Percentiles rank a stretch among this genome's conserved stretches.
Conservation (phyloP, 2,329 filamentous ascomycete genomes). For the Calonectria multiphialidica region DNA sequence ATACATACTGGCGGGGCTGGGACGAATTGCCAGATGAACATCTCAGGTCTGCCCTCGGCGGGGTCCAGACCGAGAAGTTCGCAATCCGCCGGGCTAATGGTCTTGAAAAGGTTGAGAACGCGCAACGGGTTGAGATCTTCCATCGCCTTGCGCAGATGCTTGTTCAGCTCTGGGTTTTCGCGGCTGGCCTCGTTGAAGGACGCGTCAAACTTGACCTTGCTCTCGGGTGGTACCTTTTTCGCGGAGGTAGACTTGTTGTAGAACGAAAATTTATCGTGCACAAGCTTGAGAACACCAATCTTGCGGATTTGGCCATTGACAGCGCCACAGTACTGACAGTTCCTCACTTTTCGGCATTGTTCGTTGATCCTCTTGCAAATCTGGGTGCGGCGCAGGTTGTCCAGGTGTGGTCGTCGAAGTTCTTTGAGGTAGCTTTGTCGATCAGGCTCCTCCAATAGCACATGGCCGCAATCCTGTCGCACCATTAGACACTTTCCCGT, state of each 20-base stretch:
- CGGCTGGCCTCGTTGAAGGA: constrained; percentile 86
- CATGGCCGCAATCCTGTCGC: constrained; percentile 78
- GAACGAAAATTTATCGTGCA: constrained; percentile 90
- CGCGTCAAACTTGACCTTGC: constrained; percentile 86
- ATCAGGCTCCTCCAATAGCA: constrained; percentile 85
- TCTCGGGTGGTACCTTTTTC: constrained; percentile 84
- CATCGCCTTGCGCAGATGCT: constrained; percentile 90
- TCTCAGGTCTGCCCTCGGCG: constrained; percentile 88
- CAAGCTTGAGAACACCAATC: constrained; percentile 90
- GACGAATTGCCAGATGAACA: constrained; percentile 97
- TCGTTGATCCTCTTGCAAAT: constrained; percentile 91
- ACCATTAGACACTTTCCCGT: constrained; percentile 15
- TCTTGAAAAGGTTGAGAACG: constrained; percentile 91
- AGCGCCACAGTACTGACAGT: constrained; percentile 83
- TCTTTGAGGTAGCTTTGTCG: constrained; percentile 83
- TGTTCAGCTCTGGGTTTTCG: constrained; percentile 85
- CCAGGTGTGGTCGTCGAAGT: constrained; percentile 83
- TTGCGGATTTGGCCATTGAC: constrained; percentile 95
- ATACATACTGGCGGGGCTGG: constrained; percentile 96
- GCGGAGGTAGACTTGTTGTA: constrained; percentile 91
- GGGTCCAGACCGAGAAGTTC: constrained; percentile 92
- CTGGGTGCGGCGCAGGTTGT: constrained; percentile 86
- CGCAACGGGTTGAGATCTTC: constrained; percentile 93
- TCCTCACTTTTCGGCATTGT: constrained; percentile 88
- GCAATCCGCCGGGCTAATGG: constrained; percentile 86